Conservation (phyloP, 1,284 basidiomycete species). For the Cutaneotrichosporon mucoides region DNA sequence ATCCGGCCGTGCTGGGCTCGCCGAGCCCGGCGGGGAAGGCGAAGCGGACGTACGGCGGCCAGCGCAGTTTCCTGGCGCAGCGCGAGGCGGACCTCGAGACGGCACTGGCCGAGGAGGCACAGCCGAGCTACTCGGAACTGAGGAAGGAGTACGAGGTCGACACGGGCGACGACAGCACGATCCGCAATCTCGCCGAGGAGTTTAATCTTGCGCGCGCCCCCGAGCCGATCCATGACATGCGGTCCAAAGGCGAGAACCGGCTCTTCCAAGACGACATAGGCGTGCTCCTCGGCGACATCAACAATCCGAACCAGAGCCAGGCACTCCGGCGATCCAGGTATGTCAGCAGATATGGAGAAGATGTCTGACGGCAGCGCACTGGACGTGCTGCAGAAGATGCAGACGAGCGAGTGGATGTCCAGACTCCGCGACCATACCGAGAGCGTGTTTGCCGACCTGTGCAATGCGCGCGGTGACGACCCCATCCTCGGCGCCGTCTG, state of each 20-base stretch:
- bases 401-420: slow-evolving; percentile 31
- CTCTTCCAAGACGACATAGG: slow-evolving; percentile 45
- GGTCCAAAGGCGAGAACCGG: slow-evolving; percentile 45
- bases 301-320: slow-evolving; percentile 14
- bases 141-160: slow-evolving; percentile 43
- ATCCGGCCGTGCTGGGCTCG: slow-evolving; percentile 3
- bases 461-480: slow-evolving; percentile 19
- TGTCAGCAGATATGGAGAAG: not conserved
- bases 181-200: slow-evolving; percentile 26
- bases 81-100: slow-evolving; percentile 12
- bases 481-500: slow-evolving; percentile 27
- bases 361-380: slow-evolving; percentile 26
- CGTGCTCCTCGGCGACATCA: slow-evolving; percentile 37
- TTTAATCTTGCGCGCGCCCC: slow-evolving; percentile 32
- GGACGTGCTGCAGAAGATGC: slow-evolving; percentile 41
- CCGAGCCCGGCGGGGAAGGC: slow-evolving; percentile 23
- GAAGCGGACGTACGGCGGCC: slow-evolving; percentile 34
- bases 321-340: slow-evolving; percentile 34
- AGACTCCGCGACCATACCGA: slow-evolving; percentile 44
- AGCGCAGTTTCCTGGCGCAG: slow-evolving; percentile 21
- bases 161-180: slow-evolving; percentile 22
- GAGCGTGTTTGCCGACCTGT: slow-evolving; percentile 28
- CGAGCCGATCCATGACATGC: slow-evolving; percentile 41
- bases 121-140: slow-evolving; percentile 42
- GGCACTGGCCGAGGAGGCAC: slow-evolving; percentile 3